A percentile compares a stretch with the other conserved stretches of the same genome.
phyloP scores from a whole-genome alignment of 2,329 filamentous ascomycete genomes.

The Amylocarpus encephaloides region DNA sequence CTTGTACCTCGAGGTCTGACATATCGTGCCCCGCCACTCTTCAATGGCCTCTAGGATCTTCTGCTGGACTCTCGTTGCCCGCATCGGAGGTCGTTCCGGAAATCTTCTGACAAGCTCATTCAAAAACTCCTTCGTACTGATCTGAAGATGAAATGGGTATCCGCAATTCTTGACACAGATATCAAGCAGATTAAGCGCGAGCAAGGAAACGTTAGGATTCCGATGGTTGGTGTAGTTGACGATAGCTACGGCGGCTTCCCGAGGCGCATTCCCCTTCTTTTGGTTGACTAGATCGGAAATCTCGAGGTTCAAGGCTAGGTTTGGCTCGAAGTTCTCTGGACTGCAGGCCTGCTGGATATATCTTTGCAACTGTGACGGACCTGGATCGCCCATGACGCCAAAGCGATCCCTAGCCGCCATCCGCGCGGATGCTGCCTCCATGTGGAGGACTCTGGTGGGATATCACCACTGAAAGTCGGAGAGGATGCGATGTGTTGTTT shows the following conservation, averaged over 20 bases:
- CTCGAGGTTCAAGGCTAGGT: conserved; percentile 92
- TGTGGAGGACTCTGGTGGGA: conserved; percentile 32
- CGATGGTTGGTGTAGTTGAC: conserved; percentile 94
- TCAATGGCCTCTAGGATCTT: conserved; percentile 95
- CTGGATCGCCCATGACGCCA: conserved; percentile 70
- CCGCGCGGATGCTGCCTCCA: conserved; percentile 94
- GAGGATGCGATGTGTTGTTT: conserved; percentile 5
- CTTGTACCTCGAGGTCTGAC: conserved; percentile 95
- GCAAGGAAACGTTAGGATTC: conserved; percentile 88
- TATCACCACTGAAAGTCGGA: conserved; percentile 15
- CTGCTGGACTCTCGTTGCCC: conserved; percentile 78
- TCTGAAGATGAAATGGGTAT: conserved; percentile 97
- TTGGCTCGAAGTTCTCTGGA: conserved; percentile 95
- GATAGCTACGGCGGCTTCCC: conserved; percentile 89
- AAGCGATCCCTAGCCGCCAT: conserved; percentile 95
- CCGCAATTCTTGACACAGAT: conserved; percentile 99
- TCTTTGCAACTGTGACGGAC: conserved; percentile 82
- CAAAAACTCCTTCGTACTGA: conserved; percentile 96
- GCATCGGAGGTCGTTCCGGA: conserved; percentile 83
- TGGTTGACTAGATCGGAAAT: conserved; percentile 94
- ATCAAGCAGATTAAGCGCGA: conserved; percentile 87
- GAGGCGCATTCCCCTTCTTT: conserved; percentile 92
- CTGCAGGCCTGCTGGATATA: conserved; percentile 96
- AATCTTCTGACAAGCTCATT: conserved; percentile 97
- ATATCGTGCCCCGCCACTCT: conserved; percentile 98